Conservation (phyloP, 805 yeast genomes). For the Suhomyces sp. region DNA sequence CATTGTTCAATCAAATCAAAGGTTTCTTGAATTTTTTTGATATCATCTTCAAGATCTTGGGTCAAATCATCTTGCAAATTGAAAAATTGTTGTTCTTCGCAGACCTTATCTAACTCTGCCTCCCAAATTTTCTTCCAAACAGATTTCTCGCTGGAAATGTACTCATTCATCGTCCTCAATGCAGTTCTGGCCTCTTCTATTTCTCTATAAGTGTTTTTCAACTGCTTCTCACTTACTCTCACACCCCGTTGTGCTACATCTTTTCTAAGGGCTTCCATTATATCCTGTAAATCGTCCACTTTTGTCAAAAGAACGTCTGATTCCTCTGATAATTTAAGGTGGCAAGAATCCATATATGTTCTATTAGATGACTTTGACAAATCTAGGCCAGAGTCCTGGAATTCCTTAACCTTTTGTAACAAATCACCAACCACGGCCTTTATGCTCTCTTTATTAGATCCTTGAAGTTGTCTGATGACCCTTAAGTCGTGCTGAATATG, state of each 20-base stretch:
- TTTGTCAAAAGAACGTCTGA: slow-evolving; percentile 71
- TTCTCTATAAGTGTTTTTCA: slow-evolving; percentile 65
- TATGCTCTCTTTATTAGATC: slow-evolving; percentile 41
- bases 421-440: slow-evolving; percentile 45
- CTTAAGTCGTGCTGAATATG: slow-evolving; percentile 59
- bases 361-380: slow-evolving; percentile 40
- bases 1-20: slow-evolving; percentile 79
- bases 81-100: slow-evolving; percentile 92
- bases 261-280: slow-evolving; percentile 82
- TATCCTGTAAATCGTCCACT: slow-evolving; percentile 90
- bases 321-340: slow-evolving; percentile 67
- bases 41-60: slow-evolving; percentile 75
- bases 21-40: slow-evolving; percentile 77
- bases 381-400: slow-evolving; percentile 49
- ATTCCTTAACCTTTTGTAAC: slow-evolving; percentile 45
- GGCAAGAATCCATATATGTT: slow-evolving; percentile 74
- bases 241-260: slow-evolving; percentile 93
- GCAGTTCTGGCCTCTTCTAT: slow-evolving; percentile 54
- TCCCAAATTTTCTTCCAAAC: slow-evolving; percentile 94
- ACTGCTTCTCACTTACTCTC: slow-evolving; percentile 71
- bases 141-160: slow-evolving; percentile 68
- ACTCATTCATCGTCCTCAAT: slow-evolving; percentile 55
- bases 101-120: slow-evolving; percentile 79
- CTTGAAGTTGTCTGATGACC: slow-evolving; percentile 57
- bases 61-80: slow-evolving; percentile 86